Evolutionary conservation across 2,329 filamentous ascomycete species (phyloP), one percentile per base, ranked within the genome.

Genomic region (Ascochyta clinopodiicola): DNA sequence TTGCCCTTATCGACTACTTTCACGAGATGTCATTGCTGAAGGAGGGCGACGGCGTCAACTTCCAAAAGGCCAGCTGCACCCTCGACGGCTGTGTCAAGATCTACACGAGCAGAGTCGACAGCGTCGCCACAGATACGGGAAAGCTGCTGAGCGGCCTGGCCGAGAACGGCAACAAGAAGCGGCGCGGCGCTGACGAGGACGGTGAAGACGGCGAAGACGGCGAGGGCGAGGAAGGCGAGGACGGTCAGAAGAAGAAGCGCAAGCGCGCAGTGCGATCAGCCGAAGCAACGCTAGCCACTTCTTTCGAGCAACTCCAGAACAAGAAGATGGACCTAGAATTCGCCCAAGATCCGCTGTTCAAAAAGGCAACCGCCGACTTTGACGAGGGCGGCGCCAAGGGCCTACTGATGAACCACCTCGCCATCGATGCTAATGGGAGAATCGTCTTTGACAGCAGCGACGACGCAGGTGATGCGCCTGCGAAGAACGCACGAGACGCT

Each of bases 401-500:
- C 19, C 82, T 99, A 37, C 82, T 99, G 19, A 83, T 99, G 29
- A 99, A 99, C 71, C 94, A 99, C 76, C 82, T 99, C n/a, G 91
- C 94, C 71, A 97, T 99, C 62, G 95, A 99, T 75, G 86, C 86
- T 2, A 87, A 92, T 61, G 95, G 95, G 37, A 86, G 94, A 32
- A 99, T 99, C 59, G 93, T 99, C 5, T 99, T 99, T 71, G 95
- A 99, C 78, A 98, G 94, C 79, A 98, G 93, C 70, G 94, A 99
- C 73, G 95, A 98, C 73, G 80, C 81, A 15, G 80, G 83, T 53
- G 84, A 87, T 51, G 80, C 81, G 15, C 78, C 76, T 7, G 75
- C 79, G 70, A 56, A 78, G 68, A 59, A 81, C 68, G 17, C 78
- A 78, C 39, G 76, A 77, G 31, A 78, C 74, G 53, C 79, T 73